These are phyloP conservation scores for Annona cherimola DNA, from an alignment of 164 flowering plant species.

Conservation along the genomic window DNA sequence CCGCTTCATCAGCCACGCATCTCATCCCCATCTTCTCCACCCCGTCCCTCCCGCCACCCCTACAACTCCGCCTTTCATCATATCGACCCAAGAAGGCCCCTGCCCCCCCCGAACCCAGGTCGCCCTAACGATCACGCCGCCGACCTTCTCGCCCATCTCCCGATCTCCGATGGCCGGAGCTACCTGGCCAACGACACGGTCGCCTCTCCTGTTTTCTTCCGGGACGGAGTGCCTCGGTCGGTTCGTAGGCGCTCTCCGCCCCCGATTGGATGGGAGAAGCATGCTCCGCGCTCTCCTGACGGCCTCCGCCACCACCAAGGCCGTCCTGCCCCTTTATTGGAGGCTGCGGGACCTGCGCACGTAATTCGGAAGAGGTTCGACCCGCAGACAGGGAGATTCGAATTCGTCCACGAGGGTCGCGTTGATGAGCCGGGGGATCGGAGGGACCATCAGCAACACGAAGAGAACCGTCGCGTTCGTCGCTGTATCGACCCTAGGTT, in stretches of 20 bases:
- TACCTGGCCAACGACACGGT: not conserved
- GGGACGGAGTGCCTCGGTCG: not conserved
- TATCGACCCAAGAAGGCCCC: not conserved
- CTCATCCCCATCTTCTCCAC: not conserved
- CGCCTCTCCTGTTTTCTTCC: not conserved
- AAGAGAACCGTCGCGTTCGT: not conserved
- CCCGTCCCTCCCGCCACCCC: not conserved
- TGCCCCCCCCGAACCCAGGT: not conserved
- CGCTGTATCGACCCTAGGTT: not conserved
- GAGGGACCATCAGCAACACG: not conserved
- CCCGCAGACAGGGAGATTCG: not conserved
- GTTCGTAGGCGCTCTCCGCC: not conserved
- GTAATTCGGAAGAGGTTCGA: not conserved
- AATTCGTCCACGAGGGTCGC: not conserved
- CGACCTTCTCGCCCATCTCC: not conserved
- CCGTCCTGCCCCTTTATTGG: not conserved
- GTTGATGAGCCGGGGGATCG: not conserved
- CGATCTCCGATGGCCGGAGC: not conserved
- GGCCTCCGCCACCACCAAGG: not conserved
- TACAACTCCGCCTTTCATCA: not conserved
- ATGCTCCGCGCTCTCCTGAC: not conserved
- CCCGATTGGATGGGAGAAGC: not conserved
- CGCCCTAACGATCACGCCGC: not conserved
- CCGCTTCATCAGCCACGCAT: not conserved
- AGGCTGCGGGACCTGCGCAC: not conserved